These are phyloP conservation scores for Arthrobotrys iridis DNA, from an alignment of 2,329 filamentous ascomycete species.

Conservation along the genomic window DNA sequence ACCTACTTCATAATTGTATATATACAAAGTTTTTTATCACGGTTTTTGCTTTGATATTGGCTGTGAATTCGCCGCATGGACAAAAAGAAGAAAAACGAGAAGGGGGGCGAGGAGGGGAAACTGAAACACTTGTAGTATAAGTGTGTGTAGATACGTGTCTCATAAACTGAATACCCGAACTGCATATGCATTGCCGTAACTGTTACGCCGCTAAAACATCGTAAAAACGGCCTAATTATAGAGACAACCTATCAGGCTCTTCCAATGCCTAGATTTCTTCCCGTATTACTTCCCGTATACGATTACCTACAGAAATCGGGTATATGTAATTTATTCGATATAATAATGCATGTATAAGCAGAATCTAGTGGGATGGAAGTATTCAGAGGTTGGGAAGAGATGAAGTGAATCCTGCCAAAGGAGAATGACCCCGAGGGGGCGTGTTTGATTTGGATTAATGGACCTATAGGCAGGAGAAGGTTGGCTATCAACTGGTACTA, in stretches of 20 bases:
- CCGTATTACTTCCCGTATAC: too few relatives aligned
- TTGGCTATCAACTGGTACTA: neutral
- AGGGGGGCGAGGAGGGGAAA: too few relatives aligned
- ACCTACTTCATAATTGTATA: neutral
- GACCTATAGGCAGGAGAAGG: neutral
- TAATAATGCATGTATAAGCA: neutral
- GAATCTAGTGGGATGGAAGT: neutral
- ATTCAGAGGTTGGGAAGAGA: neutral
- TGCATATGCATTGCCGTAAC: neutral
- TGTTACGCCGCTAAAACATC: constrained; percentile 11
- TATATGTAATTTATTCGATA: neutral
- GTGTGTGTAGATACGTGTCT: neutral
- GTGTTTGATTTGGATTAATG: constrained; percentile 5
- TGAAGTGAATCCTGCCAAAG: neutral
- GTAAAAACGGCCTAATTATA: constrained; percentile 14
- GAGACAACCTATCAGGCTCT: too few relatives aligned
- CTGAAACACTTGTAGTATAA: neutral
- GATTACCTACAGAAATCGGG: neutral
- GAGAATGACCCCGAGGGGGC: neutral
- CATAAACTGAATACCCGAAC: neutral
- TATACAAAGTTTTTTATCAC: neutral
- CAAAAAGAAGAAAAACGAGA: neutral
- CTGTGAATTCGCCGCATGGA: neutral
- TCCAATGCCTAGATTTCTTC: too few relatives aligned
- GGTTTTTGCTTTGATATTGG: neutral